Conservation (phyloP, 345 rosid genomes). For the Eucalyptus pauciflora region DNA sequence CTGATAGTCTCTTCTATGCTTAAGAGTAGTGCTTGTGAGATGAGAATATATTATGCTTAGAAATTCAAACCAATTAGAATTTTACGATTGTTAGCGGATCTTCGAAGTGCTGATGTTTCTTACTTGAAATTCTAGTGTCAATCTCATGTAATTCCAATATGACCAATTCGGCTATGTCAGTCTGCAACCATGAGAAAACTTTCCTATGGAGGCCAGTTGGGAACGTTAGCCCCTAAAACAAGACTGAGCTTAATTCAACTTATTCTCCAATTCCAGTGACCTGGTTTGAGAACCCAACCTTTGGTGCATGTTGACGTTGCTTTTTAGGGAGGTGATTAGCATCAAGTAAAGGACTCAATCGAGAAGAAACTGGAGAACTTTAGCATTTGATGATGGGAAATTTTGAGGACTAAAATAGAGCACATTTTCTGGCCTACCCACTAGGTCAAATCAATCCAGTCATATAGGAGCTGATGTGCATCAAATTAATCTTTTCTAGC, state of each 20-base stretch:
- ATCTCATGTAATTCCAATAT: neutral
- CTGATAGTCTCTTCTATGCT: neutral
- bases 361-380: neutral
- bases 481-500: neutral
- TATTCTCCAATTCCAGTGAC: neutral
- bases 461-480: neutral
- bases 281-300: neutral
- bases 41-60: neutral
- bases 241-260: neutral
- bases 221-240: neutral
- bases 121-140: neutral
- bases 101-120: neutral
- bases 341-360: neutral
- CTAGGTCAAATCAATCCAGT: neutral
- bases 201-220: neutral
- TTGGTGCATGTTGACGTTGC: neutral
- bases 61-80: neutral
- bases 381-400: neutral
- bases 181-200: neutral
- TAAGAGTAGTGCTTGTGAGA: neutral
- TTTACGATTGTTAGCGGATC: neutral
- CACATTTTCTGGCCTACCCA: neutral
- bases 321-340: neutral
- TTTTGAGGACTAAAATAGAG: neutral
- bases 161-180: neutral